Conservation (phyloP, 345 rosid species). For the Euphorbia tirucalli region DNA sequence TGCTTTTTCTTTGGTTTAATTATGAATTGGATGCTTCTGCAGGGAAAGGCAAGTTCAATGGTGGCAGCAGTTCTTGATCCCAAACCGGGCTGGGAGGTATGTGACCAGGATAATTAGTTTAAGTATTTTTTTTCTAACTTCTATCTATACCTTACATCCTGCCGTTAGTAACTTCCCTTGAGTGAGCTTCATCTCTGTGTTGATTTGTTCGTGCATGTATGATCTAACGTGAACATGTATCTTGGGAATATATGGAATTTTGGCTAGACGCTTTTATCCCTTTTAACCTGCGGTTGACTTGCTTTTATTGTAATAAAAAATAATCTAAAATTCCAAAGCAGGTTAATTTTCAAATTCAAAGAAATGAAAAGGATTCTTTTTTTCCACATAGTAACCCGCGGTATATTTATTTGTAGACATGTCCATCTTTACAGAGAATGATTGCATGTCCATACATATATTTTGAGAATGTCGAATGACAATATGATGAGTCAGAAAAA, state of each 20-base stretch:
- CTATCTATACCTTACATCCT: neutral
- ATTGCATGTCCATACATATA: neutral
- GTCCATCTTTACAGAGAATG: neutral
- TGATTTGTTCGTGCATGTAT: too few relatives aligned
- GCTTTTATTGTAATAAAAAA: too few relatives aligned
- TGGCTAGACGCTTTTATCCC: neutral
- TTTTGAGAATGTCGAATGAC: neutral
- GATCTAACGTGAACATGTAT: neutral
- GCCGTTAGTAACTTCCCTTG: neutral
- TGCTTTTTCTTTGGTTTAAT: neutral
- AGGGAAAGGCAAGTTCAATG: constrained; percentile 99
- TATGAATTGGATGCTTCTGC: neutral
- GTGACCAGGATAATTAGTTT: constrained; percentile 5
- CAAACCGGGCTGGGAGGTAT: constrained; percentile 75
- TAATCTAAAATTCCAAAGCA: too few relatives aligned
- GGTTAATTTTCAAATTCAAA: too few relatives aligned
- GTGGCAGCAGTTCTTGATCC: constrained; percentile 83
- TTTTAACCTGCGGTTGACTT: neutral
- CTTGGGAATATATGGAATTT: neutral
- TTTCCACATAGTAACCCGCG: too few relatives aligned
- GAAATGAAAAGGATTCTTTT: too few relatives aligned
- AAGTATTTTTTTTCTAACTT: neutral
- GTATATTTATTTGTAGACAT: neutral
- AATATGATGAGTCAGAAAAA: neutral
- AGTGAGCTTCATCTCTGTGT: too few relatives aligned